Conservation (phyloP, 1,284 basidiomycete species). For the Fomitiporia mediterranea region DNA sequence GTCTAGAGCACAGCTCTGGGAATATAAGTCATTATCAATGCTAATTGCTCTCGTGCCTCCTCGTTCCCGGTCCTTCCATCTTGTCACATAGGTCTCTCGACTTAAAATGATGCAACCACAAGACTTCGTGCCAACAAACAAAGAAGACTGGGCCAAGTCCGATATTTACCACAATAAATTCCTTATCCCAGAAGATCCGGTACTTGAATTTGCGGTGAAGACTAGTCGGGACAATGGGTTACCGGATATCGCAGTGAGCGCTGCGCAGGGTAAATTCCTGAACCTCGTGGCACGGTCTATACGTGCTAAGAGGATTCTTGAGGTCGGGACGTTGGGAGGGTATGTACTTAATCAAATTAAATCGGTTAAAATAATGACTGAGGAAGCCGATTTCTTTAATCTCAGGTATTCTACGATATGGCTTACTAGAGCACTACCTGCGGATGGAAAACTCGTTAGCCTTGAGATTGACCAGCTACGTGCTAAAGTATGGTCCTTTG, state of each 20-base stretch:
- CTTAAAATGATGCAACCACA: neutral
- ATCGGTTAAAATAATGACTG: neutral
- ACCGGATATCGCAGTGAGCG: constrained; percentile 49
- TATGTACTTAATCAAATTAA: constrained; percentile 28
- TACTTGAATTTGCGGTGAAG: constrained; percentile 39
- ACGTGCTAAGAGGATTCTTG: constrained; percentile 48
- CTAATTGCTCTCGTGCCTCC: too few relatives aligned
- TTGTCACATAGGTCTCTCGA: too few relatives aligned
- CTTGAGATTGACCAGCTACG: constrained; percentile 46
- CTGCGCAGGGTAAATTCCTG: constrained; percentile 54
- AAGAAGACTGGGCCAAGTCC: constrained; percentile 44
- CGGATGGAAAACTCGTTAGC: constrained; percentile 46
- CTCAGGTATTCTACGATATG: constrained; percentile 56
- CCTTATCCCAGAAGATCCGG: constrained; percentile 42
- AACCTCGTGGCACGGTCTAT: constrained; percentile 45
- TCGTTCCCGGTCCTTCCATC: too few relatives aligned
- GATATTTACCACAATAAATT: constrained; percentile 55
- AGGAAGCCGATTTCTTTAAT: too few relatives aligned
- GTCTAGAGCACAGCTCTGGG: too few relatives aligned
- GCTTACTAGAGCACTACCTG: constrained; percentile 52
- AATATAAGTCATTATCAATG: too few relatives aligned
- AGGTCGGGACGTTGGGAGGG: constrained; percentile 62
- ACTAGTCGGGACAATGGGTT: constrained; percentile 42
- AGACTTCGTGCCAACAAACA: neutral
- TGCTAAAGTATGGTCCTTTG: constrained; percentile 37